Percentiles rank a stretch among this genome's conserved stretches.
Conservation (phyloP, 2,329 filamentous ascomycete genomes). For the Aspergillus hortae region DNA sequence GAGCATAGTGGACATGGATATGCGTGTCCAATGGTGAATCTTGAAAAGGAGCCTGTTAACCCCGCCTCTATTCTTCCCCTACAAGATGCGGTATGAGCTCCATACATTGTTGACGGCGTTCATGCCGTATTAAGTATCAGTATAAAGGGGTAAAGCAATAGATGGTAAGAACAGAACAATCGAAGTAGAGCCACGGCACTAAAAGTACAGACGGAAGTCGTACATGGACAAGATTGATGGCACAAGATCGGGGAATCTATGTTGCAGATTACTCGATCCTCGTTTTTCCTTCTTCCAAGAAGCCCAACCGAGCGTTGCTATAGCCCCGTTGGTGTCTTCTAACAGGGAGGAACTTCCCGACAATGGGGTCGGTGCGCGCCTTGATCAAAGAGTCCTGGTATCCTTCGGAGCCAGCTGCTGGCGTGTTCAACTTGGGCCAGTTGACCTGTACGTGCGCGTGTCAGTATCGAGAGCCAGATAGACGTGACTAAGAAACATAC, state of each 20-base stretch:
- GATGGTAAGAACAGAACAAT: slow-evolving; percentile 8
- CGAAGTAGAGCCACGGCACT: slow-evolving; percentile 4
- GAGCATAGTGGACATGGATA: neutral
- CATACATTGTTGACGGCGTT: no score
- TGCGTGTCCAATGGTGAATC: no score
- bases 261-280: slow-evolving; percentile 65
- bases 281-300: slow-evolving; percentile 96
- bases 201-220: neutral
- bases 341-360: slow-evolving; percentile 66
- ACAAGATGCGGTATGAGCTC: no score
- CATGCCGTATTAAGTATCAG: no score
- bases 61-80: no score
- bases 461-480: slow-evolving; percentile 1
- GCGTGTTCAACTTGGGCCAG: slow-evolving; percentile 94
- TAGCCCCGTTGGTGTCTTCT: slow-evolving; percentile 73
- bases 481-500: slow-evolving; percentile 56
- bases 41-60: no score
- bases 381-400: slow-evolving; percentile 82
- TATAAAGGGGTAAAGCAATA: neutral
- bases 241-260: neutral
- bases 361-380: slow-evolving; percentile 74
- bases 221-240: neutral
- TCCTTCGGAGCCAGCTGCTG: slow-evolving; percentile 79
- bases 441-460: slow-evolving; percentile 64
- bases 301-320: slow-evolving; percentile 76